Conservation (phyloP, 1,284 basidiomycete species). For the Apiotrichum porosum region DNA sequence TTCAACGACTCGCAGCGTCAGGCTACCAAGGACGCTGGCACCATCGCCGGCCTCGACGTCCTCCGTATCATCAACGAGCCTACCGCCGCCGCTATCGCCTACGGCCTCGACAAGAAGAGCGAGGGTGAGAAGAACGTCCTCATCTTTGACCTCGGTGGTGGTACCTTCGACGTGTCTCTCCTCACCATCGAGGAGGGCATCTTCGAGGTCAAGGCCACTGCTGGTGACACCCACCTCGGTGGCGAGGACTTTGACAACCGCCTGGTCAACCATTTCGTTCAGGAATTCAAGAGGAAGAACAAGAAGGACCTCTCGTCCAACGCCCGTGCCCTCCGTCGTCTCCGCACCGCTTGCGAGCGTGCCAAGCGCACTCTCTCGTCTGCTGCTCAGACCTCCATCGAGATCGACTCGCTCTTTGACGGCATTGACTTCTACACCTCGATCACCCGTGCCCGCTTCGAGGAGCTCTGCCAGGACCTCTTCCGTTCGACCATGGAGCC, state of each 20-base stretch:
- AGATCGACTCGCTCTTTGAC: constrained; percentile 97
- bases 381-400: constrained; percentile 96
- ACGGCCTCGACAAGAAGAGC: constrained; percentile 65
- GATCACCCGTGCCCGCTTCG: constrained; percentile 98
- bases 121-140: constrained; percentile 96
- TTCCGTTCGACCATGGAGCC: constrained; percentile 98
- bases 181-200: constrained; percentile 61
- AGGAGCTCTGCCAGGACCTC: constrained; percentile 90
- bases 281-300: constrained; percentile 66
- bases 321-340: constrained; percentile 88
- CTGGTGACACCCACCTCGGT: constrained; percentile 97
- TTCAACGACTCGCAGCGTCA: constrained; percentile 66
- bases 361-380: constrained; percentile 98
- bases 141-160: constrained; percentile 99
- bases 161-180: constrained; percentile 64
- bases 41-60: constrained; percentile 61
- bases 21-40: constrained; percentile 60
- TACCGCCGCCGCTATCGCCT: constrained; percentile 54
- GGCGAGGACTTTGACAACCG: constrained; percentile 99
- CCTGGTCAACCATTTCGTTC: constrained; percentile 77
- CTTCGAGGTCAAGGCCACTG: constrained; percentile 68
- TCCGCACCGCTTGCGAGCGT: constrained; percentile 96
- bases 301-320: constrained; percentile 91
- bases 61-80: constrained; percentile 67
- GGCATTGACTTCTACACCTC: constrained; percentile 84